phyloP scores from a whole-genome alignment of 2,329 filamentous ascomycete genomes.

The Ascochyta viciae-villosae region DNA sequence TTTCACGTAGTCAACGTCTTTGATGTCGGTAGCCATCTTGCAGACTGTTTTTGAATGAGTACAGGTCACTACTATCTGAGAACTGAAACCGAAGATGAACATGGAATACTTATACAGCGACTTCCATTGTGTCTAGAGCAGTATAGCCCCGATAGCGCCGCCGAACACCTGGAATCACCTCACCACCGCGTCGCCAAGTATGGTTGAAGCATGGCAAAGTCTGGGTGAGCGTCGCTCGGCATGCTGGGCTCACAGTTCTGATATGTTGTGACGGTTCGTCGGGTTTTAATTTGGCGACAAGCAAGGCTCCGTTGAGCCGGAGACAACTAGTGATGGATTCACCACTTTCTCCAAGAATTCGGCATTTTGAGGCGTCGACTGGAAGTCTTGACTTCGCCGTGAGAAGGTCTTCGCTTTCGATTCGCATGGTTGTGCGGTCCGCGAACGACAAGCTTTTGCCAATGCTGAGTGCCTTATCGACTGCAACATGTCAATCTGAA shows the following conservation, averaged over 20 bases:
- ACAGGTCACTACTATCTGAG: neutral
- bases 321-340: conserved; percentile 2
- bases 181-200: conserved; percentile 15
- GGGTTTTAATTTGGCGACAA: conserved; percentile 6
- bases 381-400: conserved; percentile 5
- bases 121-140: neutral
- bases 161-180: neutral
- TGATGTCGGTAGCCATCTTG: conserved; percentile 10
- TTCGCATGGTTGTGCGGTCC: neutral
- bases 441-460: conserved; percentile 18
- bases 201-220: conserved; percentile 22
- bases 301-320: neutral
- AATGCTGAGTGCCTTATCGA: conserved; percentile 1
- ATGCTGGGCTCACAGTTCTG: conserved; percentile 11
- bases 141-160: conserved; percentile 9
- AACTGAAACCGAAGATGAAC: neutral
- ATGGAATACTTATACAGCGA: conserved; percentile 9
- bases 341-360: conserved; percentile 23
- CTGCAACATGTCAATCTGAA: neutral
- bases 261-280: conserved; percentile 8
- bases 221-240: conserved; percentile 19
- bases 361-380: conserved; percentile 4
- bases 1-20: conserved; percentile 15
- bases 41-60: neutral
- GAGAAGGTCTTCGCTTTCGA: neutral